A percentile compares a stretch with the other conserved stretches of the same genome.
Conservation (phyloP, 108 stramenopile genomes). For the Bacterosira constricta region DNA sequence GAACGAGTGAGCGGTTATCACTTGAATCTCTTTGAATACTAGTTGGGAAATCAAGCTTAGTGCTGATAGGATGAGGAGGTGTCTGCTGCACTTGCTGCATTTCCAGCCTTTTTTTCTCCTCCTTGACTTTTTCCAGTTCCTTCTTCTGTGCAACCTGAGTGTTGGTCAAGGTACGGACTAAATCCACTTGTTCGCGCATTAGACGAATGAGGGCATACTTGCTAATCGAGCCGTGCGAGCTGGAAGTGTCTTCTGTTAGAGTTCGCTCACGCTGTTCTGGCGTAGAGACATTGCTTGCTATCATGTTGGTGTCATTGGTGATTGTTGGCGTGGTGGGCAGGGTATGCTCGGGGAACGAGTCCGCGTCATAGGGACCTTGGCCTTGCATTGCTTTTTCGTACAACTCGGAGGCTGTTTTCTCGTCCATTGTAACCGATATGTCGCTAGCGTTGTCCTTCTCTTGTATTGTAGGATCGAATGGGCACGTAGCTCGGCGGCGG, state of each 20-base stretch:
- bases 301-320: neutral
- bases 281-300: neutral
- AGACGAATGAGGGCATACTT: conserved; percentile 36
- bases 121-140: conserved; percentile 40
- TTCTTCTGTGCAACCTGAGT: conserved; percentile 45
- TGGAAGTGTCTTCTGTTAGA: neutral
- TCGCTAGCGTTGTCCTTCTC: too few relatives aligned
- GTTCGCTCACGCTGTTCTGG: neutral
- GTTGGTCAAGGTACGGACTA: conserved; percentile 44
- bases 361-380: conserved; percentile 3
- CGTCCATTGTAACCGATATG: neutral
- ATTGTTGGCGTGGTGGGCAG: neutral
- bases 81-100: neutral
- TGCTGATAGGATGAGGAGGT: neutral
- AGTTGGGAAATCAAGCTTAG: neutral
- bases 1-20: neutral
- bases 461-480: too few relatives aligned
- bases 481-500: too few relatives aligned
- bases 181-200: conserved; percentile 44
- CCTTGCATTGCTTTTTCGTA: conserved; percentile 1
- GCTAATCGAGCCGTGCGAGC: neutral
- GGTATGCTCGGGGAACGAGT: conserved; percentile 5
- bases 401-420: neutral
- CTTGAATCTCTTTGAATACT: neutral
- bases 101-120: conserved; percentile 38